Evolutionary conservation across 495 filamentous ascomycete genomes (phyloP).

Genomic region (Talaromyces trachyspermus): DNA sequence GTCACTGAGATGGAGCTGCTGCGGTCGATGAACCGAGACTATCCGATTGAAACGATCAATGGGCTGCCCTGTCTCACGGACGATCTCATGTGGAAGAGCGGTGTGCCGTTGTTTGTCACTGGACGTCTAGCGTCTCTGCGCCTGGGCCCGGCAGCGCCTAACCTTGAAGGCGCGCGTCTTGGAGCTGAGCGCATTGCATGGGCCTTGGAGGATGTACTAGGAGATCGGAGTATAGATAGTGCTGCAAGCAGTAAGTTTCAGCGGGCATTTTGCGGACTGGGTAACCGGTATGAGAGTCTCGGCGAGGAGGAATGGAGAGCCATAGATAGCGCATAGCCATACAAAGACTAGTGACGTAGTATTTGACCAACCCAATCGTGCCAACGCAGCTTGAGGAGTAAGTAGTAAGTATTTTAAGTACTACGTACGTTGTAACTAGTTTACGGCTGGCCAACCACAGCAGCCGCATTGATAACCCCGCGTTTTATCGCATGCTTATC

Average conservation of each 20-base stretch:
- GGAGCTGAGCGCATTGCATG: conserved; percentile 57
- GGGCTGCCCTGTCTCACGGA: conserved; percentile 56
- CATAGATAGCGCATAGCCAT: background rate
- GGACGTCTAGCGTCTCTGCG: conserved; percentile 51
- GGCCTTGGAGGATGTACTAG: conserved; percentile 47
- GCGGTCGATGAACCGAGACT: conserved; percentile 38
- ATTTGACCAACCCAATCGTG: too few relatives aligned
- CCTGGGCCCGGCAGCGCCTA: conserved; percentile 53
- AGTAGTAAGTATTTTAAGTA: too few relatives aligned
- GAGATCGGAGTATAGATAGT: conserved; percentile 7
- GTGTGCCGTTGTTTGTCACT: conserved; percentile 54
- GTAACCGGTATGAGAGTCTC: conserved; percentile 24
- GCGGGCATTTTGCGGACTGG: conserved; percentile 25
- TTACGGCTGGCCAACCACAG: background rate
- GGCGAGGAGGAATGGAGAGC: background rate
- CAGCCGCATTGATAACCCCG: background rate
- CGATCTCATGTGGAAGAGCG: conserved; percentile 54
- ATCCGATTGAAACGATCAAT: conserved; percentile 44
- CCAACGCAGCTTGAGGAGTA: too few relatives aligned
- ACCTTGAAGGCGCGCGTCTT: conserved; percentile 55
- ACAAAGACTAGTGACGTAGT: background rate
- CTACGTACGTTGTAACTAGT: too few relatives aligned
- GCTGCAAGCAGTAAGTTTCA: conserved; percentile 14
- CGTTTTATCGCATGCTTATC: conserved; percentile 6
- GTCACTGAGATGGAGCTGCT: conserved; percentile 44